Conservation (phyloP, 495 filamentous ascomycete species). For the Podospora sp. region DNA sequence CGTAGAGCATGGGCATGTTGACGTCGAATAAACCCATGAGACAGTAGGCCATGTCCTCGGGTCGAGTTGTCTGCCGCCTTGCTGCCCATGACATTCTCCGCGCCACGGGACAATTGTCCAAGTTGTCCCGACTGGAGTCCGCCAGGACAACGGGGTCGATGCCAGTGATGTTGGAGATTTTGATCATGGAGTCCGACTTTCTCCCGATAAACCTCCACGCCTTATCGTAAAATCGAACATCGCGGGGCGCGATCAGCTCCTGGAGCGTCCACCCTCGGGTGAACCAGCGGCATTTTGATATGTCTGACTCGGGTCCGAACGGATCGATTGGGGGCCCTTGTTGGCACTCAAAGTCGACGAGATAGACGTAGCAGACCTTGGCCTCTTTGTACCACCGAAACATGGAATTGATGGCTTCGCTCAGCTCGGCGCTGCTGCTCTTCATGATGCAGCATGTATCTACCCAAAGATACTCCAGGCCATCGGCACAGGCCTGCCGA, state of each 20-base stretch:
- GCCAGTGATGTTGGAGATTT: slow-evolving; percentile 23
- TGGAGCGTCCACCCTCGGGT: slow-evolving; percentile 36
- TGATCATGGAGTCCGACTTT: slow-evolving; percentile 3
- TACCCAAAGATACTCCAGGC: slow-evolving; percentile 28
- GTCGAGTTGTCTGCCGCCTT: slow-evolving; percentile 28
- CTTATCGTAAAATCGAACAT: slow-evolving; percentile 38
- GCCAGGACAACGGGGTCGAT: slow-evolving; percentile 28
- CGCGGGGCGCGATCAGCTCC: slow-evolving; percentile 36
- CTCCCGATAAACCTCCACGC: slow-evolving; percentile 31
- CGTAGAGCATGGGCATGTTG: slow-evolving; percentile 20
- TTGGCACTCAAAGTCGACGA: slow-evolving; percentile 15
- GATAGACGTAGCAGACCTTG: slow-evolving; percentile 25
- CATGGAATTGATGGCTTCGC: slow-evolving; percentile 27
- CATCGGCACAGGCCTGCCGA: slow-evolving; percentile 25
- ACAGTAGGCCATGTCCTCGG: slow-evolving; percentile 39
- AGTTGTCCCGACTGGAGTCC: neutral
- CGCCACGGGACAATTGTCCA: slow-evolving; percentile 11
- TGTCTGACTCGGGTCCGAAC: neutral
- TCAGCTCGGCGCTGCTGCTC: slow-evolving; percentile 19
- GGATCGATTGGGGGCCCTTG: neutral
- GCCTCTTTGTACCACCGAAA: slow-evolving; percentile 31
- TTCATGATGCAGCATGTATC: slow-evolving; percentile 29
- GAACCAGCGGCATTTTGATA: slow-evolving; percentile 25
- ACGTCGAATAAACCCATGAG: slow-evolving; percentile 37
- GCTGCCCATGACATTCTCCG: slow-evolving; percentile 36